A percentile compares a stretch with the other conserved stretches of the same genome.
Evolutionary conservation across 2,329 filamentous ascomycete genomes (phyloP).

Genomic region (Helicocarpus griseus): DNA sequence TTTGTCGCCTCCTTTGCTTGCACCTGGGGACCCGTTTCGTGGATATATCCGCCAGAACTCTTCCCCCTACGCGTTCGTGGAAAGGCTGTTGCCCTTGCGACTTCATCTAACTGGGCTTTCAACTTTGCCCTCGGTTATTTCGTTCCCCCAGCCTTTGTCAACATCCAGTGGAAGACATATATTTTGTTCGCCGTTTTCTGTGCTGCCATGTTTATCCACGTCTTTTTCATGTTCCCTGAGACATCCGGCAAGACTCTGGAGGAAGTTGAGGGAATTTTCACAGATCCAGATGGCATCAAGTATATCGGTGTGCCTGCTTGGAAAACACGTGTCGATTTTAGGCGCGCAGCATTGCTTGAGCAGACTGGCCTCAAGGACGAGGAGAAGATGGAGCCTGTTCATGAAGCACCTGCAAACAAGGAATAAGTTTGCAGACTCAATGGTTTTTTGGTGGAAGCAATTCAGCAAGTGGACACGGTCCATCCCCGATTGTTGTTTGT

Average conservation of each 20-base stretch:
- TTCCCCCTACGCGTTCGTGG: conserved; percentile 54
- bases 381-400: conserved; percentile 8
- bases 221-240: conserved; percentile 57
- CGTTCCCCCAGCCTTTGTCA: conserved; percentile 49
- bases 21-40: conserved; percentile 52
- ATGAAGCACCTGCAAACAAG: not conserved
- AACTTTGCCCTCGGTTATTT: conserved; percentile 49
- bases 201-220: conserved; percentile 56
- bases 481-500: not conserved
- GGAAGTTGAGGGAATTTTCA: conserved; percentile 66
- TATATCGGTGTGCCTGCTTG: conserved; percentile 30
- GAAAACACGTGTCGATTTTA: conserved; percentile 26
- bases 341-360: conserved; percentile 22
- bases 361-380: conserved; percentile 18
- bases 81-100: conserved; percentile 53
- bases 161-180: conserved; percentile 54
- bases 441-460: not conserved
- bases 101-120: conserved; percentile 54
- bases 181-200: conserved; percentile 69
- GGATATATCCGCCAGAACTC: conserved; percentile 53
- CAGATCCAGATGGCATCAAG: conserved; percentile 24
- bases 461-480: not conserved
- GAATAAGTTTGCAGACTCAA: not conserved
- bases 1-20: conserved; percentile 61
- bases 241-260: conserved; percentile 66